phyloP scores from a whole-genome alignment of 352 stramenopile species.

The Phytopythium chamaehyphon region DNA sequence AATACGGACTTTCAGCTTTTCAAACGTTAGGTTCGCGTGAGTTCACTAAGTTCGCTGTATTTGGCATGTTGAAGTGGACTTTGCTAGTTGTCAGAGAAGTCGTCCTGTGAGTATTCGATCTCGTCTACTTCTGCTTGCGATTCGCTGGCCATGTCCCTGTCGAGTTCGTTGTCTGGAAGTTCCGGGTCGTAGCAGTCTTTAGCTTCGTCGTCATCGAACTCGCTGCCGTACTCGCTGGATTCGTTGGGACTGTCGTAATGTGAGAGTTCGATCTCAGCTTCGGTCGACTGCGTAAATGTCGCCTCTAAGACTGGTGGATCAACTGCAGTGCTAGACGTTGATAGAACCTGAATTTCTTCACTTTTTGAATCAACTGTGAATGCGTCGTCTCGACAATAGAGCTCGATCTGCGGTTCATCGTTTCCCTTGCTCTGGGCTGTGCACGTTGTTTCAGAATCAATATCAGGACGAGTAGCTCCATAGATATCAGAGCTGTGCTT shows the following conservation, averaged over 20 bases:
- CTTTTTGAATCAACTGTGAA: conserved; percentile 2
- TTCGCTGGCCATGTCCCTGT: conserved; percentile 1
- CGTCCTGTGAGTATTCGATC: conserved; percentile 35
- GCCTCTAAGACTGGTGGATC: too few species aligned
- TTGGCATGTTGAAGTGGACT: not conserved
- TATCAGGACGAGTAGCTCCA: too few species aligned
- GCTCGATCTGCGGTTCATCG: not conserved
- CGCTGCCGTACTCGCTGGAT: conserved; percentile 27
- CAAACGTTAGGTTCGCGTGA: not conserved
- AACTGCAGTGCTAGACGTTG: too few species aligned
- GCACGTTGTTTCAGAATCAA: too few species aligned
- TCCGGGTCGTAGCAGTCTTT: conserved; percentile 14
- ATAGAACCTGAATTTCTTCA: too few species aligned
- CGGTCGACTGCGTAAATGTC: conserved; percentile 6
- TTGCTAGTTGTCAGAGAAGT: conserved; percentile 23
- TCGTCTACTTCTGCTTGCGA: conserved; percentile 14
- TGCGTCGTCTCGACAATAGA: conserved; percentile 6
- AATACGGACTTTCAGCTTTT: too few species aligned
- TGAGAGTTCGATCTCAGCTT: not conserved
- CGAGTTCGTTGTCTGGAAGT: not conserved
- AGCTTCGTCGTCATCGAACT: conserved; percentile 32
- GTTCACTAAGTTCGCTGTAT: not conserved
- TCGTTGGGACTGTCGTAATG: conserved; percentile 5
- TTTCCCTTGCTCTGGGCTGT: not conserved
- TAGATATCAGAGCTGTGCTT: too few species aligned